Evolutionary conservation across 805 yeast genomes (phyloP).

Genomic region (Clavispora asparagi): DNA sequence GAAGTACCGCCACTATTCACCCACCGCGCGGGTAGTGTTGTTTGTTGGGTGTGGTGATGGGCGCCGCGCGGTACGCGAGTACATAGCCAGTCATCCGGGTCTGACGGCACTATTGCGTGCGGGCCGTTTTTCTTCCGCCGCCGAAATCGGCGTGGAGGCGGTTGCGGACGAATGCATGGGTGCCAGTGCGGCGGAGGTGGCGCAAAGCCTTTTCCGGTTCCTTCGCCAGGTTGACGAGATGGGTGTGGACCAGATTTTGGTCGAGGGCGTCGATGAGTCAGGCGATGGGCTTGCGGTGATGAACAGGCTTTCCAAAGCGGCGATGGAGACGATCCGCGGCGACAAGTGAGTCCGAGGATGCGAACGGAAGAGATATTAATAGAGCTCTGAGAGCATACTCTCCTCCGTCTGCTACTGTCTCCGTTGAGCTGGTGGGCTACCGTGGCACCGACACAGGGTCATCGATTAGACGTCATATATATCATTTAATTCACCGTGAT

Average conservation of each 20-base stretch:
- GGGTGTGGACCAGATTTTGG: conserved; percentile 66
- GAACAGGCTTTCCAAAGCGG: conserved; percentile 87
- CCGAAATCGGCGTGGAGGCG: conserved; percentile 11
- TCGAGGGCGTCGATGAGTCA: conserved; percentile 73
- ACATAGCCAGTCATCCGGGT: conserved; percentile 9
- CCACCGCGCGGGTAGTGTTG: conserved; percentile 74
- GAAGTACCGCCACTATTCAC: conserved; percentile 96
- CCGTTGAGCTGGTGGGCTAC: too few relatives aligned
- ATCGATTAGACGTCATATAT: too few relatives aligned
- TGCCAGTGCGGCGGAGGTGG: conserved; percentile 51
- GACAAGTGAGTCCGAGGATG: not conserved
- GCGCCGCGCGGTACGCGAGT: conserved; percentile 23
- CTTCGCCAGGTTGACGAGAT: conserved; percentile 72
- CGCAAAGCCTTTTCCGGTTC: conserved; percentile 65
- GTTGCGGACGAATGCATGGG: conserved; percentile 39
- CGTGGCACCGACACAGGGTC: too few relatives aligned
- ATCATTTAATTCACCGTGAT: too few relatives aligned
- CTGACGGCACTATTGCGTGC: conserved; percentile 53
- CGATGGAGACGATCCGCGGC: conserved; percentile 41
- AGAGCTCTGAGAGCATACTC: not conserved
- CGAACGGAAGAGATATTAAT: not conserved
- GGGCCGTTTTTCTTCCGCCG: conserved; percentile 25
- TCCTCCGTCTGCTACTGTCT: too few relatives aligned
- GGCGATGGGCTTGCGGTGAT: conserved; percentile 90
- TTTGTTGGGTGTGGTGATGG: conserved; percentile 51